Percentiles rank a stretch among this genome's conserved stretches.
Conservation (phyloP, 805 yeast species). For the Candida palmyrensis region DNA sequence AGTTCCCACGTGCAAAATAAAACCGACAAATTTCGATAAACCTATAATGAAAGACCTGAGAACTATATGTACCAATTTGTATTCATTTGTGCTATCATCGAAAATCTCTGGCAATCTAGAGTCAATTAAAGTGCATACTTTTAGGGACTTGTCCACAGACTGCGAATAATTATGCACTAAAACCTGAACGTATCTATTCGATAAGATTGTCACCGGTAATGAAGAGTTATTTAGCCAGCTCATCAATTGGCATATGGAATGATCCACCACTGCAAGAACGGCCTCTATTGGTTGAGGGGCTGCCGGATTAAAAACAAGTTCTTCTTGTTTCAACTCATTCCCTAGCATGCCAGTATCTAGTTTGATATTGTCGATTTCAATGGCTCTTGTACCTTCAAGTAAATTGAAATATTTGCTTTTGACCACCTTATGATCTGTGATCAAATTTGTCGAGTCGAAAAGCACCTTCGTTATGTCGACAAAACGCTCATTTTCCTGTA, state of each 20-base stretch:
- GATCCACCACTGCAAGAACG: conserved; percentile 49
- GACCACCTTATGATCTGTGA: conserved; percentile 52
- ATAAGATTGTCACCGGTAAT: conserved; percentile 69
- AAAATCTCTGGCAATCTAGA: conserved; percentile 1
- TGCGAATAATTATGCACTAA: conserved; percentile 39
- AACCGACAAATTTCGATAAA: conserved; percentile 48
- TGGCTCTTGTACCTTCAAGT: conserved; percentile 81
- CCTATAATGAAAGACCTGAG: conserved; percentile 50
- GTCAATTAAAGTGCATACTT: conserved; percentile 8
- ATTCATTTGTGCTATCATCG: conserved; percentile 9
- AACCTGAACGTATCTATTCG: conserved; percentile 68
- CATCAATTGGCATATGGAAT: conserved; percentile 49
- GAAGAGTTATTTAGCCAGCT: conserved; percentile 77
- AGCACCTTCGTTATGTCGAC: conserved; percentile 57
- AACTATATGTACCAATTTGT: conserved; percentile 42
- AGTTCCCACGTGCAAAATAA: conserved; percentile 41
- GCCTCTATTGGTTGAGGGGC: conserved; percentile 30
- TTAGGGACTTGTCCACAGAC: conserved; percentile 7
- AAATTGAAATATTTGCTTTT: conserved; percentile 59
- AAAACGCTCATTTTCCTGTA: conserved; percentile 16
- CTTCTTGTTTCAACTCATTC: conserved; percentile 34
- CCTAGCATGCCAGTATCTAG: conserved; percentile 74
- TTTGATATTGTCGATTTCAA: conserved; percentile 66
- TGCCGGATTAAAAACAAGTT: conserved; percentile 42
- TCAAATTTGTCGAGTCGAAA: conserved; percentile 28